Percentiles rank a stretch among this genome's conserved stretches.
Conservation (phyloP, 176 grass and related monocot genomes). For the Phyllostachys edulis region DNA sequence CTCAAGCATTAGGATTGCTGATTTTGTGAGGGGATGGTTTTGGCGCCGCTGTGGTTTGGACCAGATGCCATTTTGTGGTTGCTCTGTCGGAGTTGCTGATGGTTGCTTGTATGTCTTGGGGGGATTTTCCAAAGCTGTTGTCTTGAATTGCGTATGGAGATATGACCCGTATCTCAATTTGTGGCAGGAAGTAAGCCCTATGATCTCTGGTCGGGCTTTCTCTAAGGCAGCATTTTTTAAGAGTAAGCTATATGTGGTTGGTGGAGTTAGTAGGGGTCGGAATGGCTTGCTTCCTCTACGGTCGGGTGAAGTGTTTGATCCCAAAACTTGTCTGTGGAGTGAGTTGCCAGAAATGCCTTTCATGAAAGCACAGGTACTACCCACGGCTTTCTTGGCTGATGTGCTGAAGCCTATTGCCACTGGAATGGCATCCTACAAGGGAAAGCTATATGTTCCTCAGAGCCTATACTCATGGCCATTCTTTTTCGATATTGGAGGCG, state of each 20-base stretch:
- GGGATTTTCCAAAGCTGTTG: slow-evolving; percentile 66
- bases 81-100: slow-evolving; percentile 52
- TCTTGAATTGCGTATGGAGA: slow-evolving; percentile 64
- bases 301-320: slow-evolving; percentile 87
- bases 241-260: slow-evolving; percentile 80
- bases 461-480: slow-evolving; percentile 91
- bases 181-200: slow-evolving; percentile 72
- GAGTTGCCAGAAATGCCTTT: slow-evolving; percentile 83
- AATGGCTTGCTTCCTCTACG: slow-evolving; percentile 67
- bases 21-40: slow-evolving; percentile 72
- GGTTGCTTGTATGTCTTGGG: slow-evolving; percentile 83
- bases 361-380: slow-evolving; percentile 60
- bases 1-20: slow-evolving; percentile 77
- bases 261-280: slow-evolving; percentile 65
- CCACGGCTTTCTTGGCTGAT: slow-evolving; percentile 77
- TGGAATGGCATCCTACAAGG: slow-evolving; percentile 60
- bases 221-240: slow-evolving; percentile 74
- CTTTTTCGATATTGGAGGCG: slow-evolving; percentile 84
- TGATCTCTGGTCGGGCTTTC: slow-evolving; percentile 80
- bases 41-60: slow-evolving; percentile 42
- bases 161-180: slow-evolving; percentile 71
- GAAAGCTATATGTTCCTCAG: slow-evolving; percentile 81
- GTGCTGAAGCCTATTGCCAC: slow-evolving; percentile 82
- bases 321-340: slow-evolving; percentile 56
- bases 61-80: slow-evolving; percentile 74